These are phyloP conservation scores for Fusarium sp. DNA, from an alignment of 2,329 filamentous ascomycete species.

Conservation along the genomic window DNA sequence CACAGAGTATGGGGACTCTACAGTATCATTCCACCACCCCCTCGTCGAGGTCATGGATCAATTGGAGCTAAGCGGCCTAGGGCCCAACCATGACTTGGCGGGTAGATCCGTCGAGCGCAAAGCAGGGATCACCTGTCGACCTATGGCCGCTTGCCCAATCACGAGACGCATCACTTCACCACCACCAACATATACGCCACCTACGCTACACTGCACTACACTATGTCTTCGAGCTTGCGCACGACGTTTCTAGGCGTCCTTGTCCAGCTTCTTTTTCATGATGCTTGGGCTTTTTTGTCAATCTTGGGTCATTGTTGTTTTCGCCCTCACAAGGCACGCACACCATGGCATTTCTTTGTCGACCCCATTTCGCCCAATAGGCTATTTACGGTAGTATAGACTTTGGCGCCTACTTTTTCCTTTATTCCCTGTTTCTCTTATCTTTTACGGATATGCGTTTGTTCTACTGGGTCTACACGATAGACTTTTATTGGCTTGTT, in stretches of 20 bases:
- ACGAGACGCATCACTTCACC: slow-evolving; percentile 7
- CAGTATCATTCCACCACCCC: slow-evolving; percentile 24
- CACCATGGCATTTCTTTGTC: slow-evolving; percentile 10
- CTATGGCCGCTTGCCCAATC: slow-evolving; percentile 14
- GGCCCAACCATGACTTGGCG: slow-evolving; percentile 42
- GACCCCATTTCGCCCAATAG: slow-evolving; percentile 10
- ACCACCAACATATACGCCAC: slow-evolving; percentile 16
- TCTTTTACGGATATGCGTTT: slow-evolving; percentile 13
- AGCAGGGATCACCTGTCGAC: slow-evolving; percentile 33
- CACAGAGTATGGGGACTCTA: slow-evolving; percentile 38
- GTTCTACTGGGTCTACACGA: slow-evolving; percentile 26
- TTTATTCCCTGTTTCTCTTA: slow-evolving; percentile 14
- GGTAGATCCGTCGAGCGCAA: slow-evolving; percentile 45
- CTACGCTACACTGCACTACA: slow-evolving; percentile 6
- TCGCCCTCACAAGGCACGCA: slow-evolving; percentile 7
- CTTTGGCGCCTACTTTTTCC: slow-evolving; percentile 12
- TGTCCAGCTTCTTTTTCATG: slow-evolving; percentile 11
- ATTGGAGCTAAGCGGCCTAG: slow-evolving; percentile 30
- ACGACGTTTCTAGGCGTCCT: slow-evolving; percentile 36
- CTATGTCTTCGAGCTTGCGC: slow-evolving; percentile 12
- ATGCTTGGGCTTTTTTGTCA: slow-evolving; percentile 28
- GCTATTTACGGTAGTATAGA: slow-evolving; percentile 33
- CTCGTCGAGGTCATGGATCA: slow-evolving; percentile 13
- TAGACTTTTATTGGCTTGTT: slow-evolving; percentile 31
- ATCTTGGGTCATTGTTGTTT: slow-evolving; percentile 25